A percentile compares a stretch with the other conserved stretches of the same genome.
Conservation (phyloP, 805 yeast genomes). For the Yarrowia porcina region DNA sequence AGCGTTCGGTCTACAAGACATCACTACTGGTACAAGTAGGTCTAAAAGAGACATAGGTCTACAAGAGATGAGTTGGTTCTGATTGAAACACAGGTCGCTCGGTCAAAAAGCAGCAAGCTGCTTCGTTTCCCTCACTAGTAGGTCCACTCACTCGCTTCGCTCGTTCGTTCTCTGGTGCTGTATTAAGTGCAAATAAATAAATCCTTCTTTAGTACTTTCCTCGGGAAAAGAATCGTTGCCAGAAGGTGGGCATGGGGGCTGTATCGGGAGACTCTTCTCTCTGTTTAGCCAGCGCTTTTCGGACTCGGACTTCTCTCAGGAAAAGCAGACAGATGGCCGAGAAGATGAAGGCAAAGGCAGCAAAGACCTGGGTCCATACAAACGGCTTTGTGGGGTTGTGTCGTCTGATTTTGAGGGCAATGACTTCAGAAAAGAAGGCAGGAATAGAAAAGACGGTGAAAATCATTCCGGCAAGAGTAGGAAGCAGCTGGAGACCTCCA, state of each 20-base stretch:
- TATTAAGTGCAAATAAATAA: conserved; percentile 11
- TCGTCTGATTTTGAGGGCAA: conserved; percentile 18
- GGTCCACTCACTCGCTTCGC: too few species aligned
- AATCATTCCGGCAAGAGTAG: conserved; percentile 19
- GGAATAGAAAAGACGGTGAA: conserved; percentile 20
- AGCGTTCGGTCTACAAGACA: too few species aligned
- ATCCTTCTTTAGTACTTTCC: conserved; percentile 11
- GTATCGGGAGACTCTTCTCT: conserved; percentile 4
- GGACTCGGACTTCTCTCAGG: conserved; percentile 24
- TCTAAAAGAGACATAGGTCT: too few species aligned
- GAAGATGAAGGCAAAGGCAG: conserved; percentile 21
- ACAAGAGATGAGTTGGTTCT: too few species aligned
- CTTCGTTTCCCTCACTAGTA: too few species aligned
- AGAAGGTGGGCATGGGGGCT: conserved; percentile 15
- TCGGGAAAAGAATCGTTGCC: conserved; percentile 14
- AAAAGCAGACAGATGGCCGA: conserved; percentile 3
- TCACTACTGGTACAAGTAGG: too few species aligned
- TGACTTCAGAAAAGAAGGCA: conserved; percentile 24
- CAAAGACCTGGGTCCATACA: conserved; percentile 24
- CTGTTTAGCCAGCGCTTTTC: conserved; percentile 5
- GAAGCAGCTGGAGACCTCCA: conserved; percentile 24
- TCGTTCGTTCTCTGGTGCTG: too few species aligned
- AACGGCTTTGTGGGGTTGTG: conserved; percentile 4
- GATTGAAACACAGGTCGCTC: too few species aligned
- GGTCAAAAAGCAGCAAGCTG: too few species aligned